Percentiles rank a stretch among this genome's conserved stretches.
These are phyloP conservation scores for Dictyostelium purpureum DNA, from an alignment of 78 protist species.

Conservation along the genomic window DNA sequence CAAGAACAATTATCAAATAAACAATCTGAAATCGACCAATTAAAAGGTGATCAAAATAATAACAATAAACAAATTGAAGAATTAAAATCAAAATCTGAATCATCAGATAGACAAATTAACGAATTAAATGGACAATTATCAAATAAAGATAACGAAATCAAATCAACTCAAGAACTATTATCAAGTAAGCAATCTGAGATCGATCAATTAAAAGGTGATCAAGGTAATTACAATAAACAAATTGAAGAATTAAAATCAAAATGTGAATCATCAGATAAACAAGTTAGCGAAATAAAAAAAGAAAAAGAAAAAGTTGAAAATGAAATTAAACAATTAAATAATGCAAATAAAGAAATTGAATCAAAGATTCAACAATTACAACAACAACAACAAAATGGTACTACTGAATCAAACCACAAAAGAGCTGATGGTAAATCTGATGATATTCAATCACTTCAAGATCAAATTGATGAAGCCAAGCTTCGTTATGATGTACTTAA, in stretches of 20 bases:
- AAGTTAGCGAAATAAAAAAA: too few species aligned
- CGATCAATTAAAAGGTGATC: too few species aligned
- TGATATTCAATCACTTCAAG: slow-evolving; percentile 50
- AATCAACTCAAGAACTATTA: neutral
- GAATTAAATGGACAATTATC: neutral
- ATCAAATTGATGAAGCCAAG: slow-evolving; percentile 51
- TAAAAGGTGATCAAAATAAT: too few species aligned
- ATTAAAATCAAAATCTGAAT: neutral
- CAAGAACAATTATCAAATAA: neutral
- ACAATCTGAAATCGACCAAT: neutral
- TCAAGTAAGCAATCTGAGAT: neutral
- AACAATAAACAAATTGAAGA: slow-evolving; percentile 16
- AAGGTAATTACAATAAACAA: neutral
- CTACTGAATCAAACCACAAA: neutral
- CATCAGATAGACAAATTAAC: neutral
- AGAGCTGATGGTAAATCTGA: slow-evolving; percentile 5
- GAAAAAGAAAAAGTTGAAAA: neutral
- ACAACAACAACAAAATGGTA: neutral
- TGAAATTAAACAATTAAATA: neutral
- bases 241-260: neutral
- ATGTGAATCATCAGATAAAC: too few species aligned
- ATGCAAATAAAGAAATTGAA: too few species aligned
- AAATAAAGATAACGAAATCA: neutral
- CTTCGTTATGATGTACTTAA: slow-evolving; percentile 10
- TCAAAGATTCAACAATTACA: neutral